Evolutionary conservation across 1,284 basidiomycete genomes (phyloP).

Genomic region (Pascua guehoae): DNA sequence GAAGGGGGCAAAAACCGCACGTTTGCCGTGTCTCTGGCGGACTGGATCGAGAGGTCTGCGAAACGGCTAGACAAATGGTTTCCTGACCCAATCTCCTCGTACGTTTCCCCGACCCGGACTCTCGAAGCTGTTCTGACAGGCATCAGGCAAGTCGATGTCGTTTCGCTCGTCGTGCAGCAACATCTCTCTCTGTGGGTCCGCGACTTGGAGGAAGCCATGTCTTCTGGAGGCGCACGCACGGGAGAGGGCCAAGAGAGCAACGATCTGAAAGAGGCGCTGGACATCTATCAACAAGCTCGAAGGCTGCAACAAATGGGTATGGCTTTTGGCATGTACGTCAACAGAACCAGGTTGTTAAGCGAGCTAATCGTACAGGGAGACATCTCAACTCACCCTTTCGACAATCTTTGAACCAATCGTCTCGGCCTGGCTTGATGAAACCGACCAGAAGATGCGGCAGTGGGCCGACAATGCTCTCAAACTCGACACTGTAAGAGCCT

Average conservation of each 20-base stretch:
- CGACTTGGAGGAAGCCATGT: slow-evolving; percentile 65
- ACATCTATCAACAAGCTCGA: slow-evolving; percentile 64
- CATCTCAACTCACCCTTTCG: slow-evolving; percentile 59
- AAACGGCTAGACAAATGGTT: slow-evolving; percentile 76
- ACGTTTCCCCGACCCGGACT: too few relatives aligned
- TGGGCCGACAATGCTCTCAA: slow-evolving; percentile 91
- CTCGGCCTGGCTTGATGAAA: slow-evolving; percentile 82
- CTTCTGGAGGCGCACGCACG: neutral
- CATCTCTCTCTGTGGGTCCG: slow-evolving; percentile 69
- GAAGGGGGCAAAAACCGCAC: slow-evolving; percentile 34
- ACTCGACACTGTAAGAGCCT: slow-evolving; percentile 67
- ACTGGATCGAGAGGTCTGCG: slow-evolving; percentile 81
- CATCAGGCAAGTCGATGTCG: slow-evolving; percentile 68
- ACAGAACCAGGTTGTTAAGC: neutral
- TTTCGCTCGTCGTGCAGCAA: slow-evolving; percentile 70
- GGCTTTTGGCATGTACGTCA: slow-evolving; percentile 57
- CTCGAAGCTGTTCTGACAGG: neutral
- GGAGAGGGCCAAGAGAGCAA: slow-evolving; percentile 56
- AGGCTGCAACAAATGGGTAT: slow-evolving; percentile 67
- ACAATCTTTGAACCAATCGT: slow-evolving; percentile 86
- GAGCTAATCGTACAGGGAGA: slow-evolving; percentile 13
- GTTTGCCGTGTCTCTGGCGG: slow-evolving; percentile 65
- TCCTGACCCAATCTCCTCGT: slow-evolving; percentile 73
- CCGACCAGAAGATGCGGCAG: slow-evolving; percentile 81
- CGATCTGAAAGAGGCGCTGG: slow-evolving; percentile 82